phyloP scores from a whole-genome alignment of 1,284 basidiomycete genomes.

The Baeospora myosura region DNA sequence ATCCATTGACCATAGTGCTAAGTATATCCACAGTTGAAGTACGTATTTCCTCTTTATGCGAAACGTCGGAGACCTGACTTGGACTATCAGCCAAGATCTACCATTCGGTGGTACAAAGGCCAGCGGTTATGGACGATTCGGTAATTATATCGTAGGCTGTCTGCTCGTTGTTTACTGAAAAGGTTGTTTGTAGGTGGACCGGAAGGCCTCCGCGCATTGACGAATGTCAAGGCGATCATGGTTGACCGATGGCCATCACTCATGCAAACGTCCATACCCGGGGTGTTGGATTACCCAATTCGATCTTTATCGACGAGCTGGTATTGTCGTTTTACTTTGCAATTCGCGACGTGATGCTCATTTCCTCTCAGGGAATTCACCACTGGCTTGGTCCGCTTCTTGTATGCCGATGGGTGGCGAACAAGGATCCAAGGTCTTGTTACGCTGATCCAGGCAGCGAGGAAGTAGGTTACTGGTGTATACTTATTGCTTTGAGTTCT shows the following conservation, averaged over 20 bases:
- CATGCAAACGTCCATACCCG: conserved; percentile 82
- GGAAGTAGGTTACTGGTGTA: too few species aligned
- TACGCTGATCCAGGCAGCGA: conserved; percentile 25
- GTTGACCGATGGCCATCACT: conserved; percentile 78
- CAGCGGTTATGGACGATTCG: conserved; percentile 88
- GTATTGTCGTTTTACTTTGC: conserved; percentile 40
- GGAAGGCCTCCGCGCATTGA: conserved; percentile 84
- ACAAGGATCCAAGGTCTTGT: conserved; percentile 49
- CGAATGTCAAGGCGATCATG: conserved; percentile 82
- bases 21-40: conserved; percentile 63
- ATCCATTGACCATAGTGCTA: background rate
- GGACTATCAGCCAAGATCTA: conserved; percentile 72
- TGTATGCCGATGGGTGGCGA: conserved; percentile 70
- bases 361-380: conserved; percentile 61
- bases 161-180: background rate
- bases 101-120: conserved; percentile 91
- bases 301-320: conserved; percentile 76
- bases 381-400: conserved; percentile 62
- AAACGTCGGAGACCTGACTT: conserved; percentile 12
- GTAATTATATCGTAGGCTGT: conserved; percentile 27
- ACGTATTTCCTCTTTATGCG: conserved; percentile 21
- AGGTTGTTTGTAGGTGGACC: conserved; percentile 66
- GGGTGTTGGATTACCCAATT: conserved; percentile 80
- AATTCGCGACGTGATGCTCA: conserved; percentile 8
- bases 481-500: too few species aligned